Base-by-base conservation (phyloP, 495 filamentous ascomycete genomes). In the Xylaria grammica region DNA sequence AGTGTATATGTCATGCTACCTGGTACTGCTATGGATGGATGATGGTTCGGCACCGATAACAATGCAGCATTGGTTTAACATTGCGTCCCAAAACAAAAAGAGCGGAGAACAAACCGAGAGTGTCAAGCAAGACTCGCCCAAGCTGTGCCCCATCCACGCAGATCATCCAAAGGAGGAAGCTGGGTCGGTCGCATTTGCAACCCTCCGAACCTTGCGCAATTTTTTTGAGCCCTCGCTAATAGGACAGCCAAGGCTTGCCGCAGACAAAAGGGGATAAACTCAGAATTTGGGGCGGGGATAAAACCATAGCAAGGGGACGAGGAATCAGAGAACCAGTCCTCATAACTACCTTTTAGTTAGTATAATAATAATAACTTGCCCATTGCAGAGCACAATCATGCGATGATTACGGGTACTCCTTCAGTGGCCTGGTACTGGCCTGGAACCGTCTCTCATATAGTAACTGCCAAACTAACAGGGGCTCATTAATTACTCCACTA, bases 91-190 rank as follows among this genome's bases (percentile, higher is more conserved):
- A n/a, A 45, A 32, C 22, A 22, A 45, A 45, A 46, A 27, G 42
- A 48, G 56, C 56, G 56, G 56, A 59, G 56, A 59, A 46, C 6
- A 40, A 38, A 17, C 26, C n/a, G 42, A 40, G 27, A 17, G 2
- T 46, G 42, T 48, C 55, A 34, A 49, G 19, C 27, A 32, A 46
- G 42, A 17, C 27, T 48, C n/a, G 42, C 27, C 19, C n/a, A 36
- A 46, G 20, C 20, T 27, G 15, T 24, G 17, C 55, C 27, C 17
- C 40, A 46, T 27, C 22, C 13, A 46, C 42, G 29, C 56, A 48
- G 56, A 59, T 59, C 56, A 26, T 58, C 56, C 42, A 19, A 34
- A 48, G 40, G 15, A 36, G 52, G 53, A n/a, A 42, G 27, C 40
- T 46, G 40, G 38, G 32, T 11, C 5, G 32, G 56, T 59, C 42